These are phyloP conservation scores for Penicillium turbatum DNA, from an alignment of 495 filamentous ascomycete genomes.

Conservation along the genomic window DNA sequence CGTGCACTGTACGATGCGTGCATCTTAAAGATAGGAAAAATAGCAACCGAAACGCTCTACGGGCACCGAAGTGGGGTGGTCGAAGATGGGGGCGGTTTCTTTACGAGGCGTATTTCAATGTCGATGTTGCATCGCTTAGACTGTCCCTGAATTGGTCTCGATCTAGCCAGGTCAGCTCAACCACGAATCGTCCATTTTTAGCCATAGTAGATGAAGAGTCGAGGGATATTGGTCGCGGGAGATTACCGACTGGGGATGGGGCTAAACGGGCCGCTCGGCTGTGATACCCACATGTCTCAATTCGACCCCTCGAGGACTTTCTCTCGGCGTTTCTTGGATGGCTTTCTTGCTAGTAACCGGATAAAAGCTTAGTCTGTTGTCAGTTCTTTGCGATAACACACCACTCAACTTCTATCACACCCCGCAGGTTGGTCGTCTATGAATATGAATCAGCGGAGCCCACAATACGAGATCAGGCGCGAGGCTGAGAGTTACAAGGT, in stretches of 20 bases:
- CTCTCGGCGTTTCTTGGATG: not conserved
- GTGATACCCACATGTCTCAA: not conserved
- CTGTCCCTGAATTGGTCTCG: not conserved
- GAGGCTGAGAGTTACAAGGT: not conserved
- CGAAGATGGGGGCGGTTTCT: no score
- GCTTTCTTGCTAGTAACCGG: no score
- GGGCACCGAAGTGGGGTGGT: not conserved
- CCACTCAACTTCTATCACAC: not conserved
- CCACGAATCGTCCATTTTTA: not conserved
- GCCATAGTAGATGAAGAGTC: not conserved
- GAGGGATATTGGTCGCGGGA: not conserved
- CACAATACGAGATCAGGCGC: not conserved
- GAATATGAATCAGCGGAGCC: not conserved
- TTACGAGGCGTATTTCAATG: not conserved
- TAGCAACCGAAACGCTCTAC: no score
- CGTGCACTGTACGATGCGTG: no score
- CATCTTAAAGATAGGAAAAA: no score
- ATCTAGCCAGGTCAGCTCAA: not conserved
- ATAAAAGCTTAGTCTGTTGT: not conserved
- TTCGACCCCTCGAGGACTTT: not conserved
- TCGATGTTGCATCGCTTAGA: not conserved
- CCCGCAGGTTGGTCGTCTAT: not conserved
- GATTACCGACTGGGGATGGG: not conserved
- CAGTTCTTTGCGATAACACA: not conserved
- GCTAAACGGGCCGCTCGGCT: not conserved